These are phyloP conservation scores for Platanus orientalis DNA, from an alignment of 164 flowering plant genomes.

Conservation along the genomic window DNA sequence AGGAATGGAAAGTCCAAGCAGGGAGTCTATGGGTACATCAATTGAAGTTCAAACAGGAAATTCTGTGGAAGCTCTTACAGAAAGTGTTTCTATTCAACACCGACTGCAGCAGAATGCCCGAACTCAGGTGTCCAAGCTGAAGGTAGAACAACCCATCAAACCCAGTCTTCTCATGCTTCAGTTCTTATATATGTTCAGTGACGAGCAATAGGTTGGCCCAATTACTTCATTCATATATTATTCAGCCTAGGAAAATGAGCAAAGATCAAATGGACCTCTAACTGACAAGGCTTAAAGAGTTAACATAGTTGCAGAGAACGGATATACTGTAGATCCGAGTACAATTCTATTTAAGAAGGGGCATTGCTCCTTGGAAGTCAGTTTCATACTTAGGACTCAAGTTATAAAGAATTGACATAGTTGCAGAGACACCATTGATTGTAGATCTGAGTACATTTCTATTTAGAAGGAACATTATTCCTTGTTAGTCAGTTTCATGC, in stretches of 20 bases:
- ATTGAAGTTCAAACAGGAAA: constrained; percentile 75
- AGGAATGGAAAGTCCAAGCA: constrained; percentile 35
- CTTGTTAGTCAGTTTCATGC: too few relatives aligned
- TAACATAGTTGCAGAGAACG: too few relatives aligned
- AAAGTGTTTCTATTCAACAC: constrained; percentile 20
- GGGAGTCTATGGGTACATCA: constrained; percentile 59
- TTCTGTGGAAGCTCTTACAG: constrained; percentile 41
- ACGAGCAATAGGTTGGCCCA: too few relatives aligned
- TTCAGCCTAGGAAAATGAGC: neutral
- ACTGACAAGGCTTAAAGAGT: too few relatives aligned
- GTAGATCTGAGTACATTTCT: too few relatives aligned
- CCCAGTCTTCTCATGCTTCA: neutral
- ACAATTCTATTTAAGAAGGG: too few relatives aligned
- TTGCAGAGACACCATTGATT: too few relatives aligned
- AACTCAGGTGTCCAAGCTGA: constrained; percentile 36
- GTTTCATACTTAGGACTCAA: too few relatives aligned
- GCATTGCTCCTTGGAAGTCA: too few relatives aligned
- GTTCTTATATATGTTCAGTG: neutral
- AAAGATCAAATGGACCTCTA: neutral
- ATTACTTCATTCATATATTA: neutral
- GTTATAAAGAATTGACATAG: too few relatives aligned
- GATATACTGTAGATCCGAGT: too few relatives aligned
- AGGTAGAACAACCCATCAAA: constrained; percentile 31
- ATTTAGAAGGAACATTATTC: too few relatives aligned
- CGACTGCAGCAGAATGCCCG: constrained; percentile 34